phyloP scores from a whole-genome alignment of 1,284 basidiomycete genomes.

The Cryptococcus floricola region DNA sequence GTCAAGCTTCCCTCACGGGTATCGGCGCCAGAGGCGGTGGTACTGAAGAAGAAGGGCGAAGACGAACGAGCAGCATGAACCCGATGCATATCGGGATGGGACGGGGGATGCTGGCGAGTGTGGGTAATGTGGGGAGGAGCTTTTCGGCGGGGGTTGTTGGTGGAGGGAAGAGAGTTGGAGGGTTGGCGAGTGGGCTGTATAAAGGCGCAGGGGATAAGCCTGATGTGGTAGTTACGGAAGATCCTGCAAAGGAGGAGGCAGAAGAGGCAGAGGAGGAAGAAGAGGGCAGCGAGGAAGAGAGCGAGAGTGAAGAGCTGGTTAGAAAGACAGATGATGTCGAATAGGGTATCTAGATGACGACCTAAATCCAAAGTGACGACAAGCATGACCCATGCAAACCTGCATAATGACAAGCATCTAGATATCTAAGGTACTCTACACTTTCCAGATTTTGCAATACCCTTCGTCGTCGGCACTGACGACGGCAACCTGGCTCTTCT shows the following conservation, averaged over 20 bases:
- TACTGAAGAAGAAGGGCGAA: neutral
- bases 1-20: neutral
- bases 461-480: constrained; percentile 84
- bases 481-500: constrained; percentile 52
- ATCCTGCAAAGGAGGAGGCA: neutral
- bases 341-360: neutral
- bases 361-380: neutral
- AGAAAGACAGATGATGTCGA: constrained; percentile 14
- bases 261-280: neutral
- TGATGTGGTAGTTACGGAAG: neutral
- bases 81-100: neutral
- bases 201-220: constrained; percentile 1
- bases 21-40: neutral
- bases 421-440: constrained; percentile 16
- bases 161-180: constrained; percentile 29
- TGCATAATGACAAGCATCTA: neutral
- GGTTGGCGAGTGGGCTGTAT: constrained; percentile 21
- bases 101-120: constrained; percentile 15
- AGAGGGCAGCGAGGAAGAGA: neutral
- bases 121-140: constrained; percentile 29
- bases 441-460: constrained; percentile 64
- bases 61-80: neutral
- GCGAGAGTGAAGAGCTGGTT: constrained; percentile 1
- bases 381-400: neutral
- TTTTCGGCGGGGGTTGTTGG: constrained; percentile 34